Conservation (phyloP, 306 rosid species). For the Albizia julibrissin region DNA sequence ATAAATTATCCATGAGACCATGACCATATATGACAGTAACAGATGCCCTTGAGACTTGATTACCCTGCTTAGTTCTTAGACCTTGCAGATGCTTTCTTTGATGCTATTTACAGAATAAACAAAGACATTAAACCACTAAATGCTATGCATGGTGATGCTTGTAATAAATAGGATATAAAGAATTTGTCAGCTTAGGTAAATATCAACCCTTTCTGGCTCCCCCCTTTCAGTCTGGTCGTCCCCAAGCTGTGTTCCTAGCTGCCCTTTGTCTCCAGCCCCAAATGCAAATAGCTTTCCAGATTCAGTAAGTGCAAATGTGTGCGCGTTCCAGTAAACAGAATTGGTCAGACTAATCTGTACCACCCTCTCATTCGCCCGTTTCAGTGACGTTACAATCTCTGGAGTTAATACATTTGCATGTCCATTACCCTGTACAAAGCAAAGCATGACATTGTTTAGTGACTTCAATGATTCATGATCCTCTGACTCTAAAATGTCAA, state of each 20-base stretch:
- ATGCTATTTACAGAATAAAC: slow-evolving; percentile 69
- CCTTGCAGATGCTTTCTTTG: slow-evolving; percentile 45
- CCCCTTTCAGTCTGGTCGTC: slow-evolving; percentile 80
- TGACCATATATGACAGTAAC: slow-evolving; percentile 39
- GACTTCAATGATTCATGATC: background rate
- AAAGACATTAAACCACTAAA: slow-evolving; percentile 47
- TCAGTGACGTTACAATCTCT: slow-evolving; percentile 73
- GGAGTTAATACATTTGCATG: slow-evolving; percentile 71
- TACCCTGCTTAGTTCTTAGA: slow-evolving; percentile 52
- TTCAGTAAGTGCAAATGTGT: slow-evolving; percentile 90
- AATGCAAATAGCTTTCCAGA: slow-evolving; percentile 90
- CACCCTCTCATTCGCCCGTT: slow-evolving; percentile 70
- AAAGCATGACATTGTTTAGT: slow-evolving; percentile 20
- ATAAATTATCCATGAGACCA: slow-evolving; percentile 29
- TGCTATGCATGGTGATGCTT: slow-evolving; percentile 50
- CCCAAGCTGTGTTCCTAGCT: slow-evolving; percentile 76
- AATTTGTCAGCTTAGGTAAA: slow-evolving; percentile 72
- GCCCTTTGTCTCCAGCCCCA: slow-evolving; percentile 96
- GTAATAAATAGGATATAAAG: slow-evolving; percentile 46
- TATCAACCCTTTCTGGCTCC: slow-evolving; percentile 69
- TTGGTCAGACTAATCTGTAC: slow-evolving; percentile 92
- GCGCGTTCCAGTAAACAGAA: slow-evolving; percentile 91
- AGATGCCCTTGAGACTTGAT: slow-evolving; percentile 34
- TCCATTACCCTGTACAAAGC: slow-evolving; percentile 59
- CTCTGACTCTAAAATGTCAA: background rate